These are phyloP conservation scores for Populus hybrid DNA, from an alignment of 441 rosid species.

Conservation along the genomic window DNA sequence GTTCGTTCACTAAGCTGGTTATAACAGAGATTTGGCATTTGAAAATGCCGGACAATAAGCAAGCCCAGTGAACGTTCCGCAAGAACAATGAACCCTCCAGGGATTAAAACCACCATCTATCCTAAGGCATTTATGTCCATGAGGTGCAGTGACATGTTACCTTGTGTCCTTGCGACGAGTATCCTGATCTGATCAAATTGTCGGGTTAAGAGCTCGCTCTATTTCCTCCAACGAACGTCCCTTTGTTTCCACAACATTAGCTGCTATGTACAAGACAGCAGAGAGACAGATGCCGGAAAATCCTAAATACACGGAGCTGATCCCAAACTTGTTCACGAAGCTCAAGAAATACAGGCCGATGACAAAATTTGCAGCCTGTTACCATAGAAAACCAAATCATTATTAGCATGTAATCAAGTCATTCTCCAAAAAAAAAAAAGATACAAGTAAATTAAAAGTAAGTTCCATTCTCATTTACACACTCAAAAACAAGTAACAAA, in stretches of 20 bases:
- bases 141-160: slow-evolving; percentile 19
- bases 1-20: background rate
- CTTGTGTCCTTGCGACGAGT: background rate
- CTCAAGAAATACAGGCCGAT: slow-evolving; percentile 93
- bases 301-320: slow-evolving; percentile 84
- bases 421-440: background rate
- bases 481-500: background rate
- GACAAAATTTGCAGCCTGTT: slow-evolving; percentile 88
- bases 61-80: background rate
- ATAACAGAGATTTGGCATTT: background rate
- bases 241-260: slow-evolving; percentile 89
- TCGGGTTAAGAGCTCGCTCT: slow-evolving; percentile 68
- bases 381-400: slow-evolving; percentile 11
- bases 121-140: background rate
- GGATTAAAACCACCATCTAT: background rate
- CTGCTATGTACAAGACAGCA: slow-evolving; percentile 71
- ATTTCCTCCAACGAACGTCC: slow-evolving; percentile 94
- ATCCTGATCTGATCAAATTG: slow-evolving; percentile 30
- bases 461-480: background rate
- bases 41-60: background rate
- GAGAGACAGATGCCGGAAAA: slow-evolving; percentile 73
- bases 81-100: background rate
- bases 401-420: slow-evolving; percentile 8
- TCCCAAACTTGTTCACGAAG: slow-evolving; percentile 81
- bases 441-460: background rate